Evolutionary conservation across 2,329 filamentous ascomycete genomes (phyloP).

Genomic region (Biscogniauxia sp.): DNA sequence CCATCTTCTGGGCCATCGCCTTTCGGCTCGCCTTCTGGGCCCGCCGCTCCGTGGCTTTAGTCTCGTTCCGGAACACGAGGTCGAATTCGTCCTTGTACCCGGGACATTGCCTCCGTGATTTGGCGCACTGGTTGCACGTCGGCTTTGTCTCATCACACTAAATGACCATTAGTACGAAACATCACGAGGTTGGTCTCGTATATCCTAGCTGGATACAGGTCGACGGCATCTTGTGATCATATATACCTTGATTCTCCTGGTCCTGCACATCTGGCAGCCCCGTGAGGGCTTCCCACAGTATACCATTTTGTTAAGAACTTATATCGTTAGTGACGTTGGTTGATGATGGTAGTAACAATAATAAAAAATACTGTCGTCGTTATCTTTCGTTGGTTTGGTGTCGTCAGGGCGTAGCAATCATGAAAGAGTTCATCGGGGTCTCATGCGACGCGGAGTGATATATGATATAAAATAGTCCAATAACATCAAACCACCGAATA

Average conservation of each 20-base stretch:
- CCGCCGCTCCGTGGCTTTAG: constrained; percentile 62
- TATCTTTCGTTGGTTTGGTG: not conserved
- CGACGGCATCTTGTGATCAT: no score
- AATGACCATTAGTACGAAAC: not conserved
- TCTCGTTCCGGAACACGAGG: constrained; percentile 70
- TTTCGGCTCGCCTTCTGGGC: constrained; percentile 57
- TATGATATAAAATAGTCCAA: not conserved
- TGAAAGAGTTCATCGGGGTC: not conserved
- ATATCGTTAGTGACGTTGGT: no score
- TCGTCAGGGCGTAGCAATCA: not conserved
- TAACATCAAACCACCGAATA: not conserved
- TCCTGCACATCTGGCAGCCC: constrained; percentile 74
- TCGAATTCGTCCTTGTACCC: constrained; percentile 72
- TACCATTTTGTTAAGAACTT: constrained; percentile 47
- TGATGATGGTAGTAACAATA: no score
- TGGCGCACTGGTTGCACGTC: constrained; percentile 63
- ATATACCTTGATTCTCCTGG: constrained; percentile 67
- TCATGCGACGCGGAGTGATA: no score
- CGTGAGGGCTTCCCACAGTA: constrained; percentile 65
- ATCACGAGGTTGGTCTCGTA: no score
- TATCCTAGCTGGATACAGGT: no score
- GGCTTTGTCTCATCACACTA: constrained; percentile 68
- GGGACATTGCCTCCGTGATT: constrained; percentile 61
- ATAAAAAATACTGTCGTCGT: no score
- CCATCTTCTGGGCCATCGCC: constrained; percentile 36